A percentile compares a stretch with the other conserved stretches of the same genome.
phyloP scores from a whole-genome alignment of 352 stramenopile species.

The Phytophthora quininea region DNA sequence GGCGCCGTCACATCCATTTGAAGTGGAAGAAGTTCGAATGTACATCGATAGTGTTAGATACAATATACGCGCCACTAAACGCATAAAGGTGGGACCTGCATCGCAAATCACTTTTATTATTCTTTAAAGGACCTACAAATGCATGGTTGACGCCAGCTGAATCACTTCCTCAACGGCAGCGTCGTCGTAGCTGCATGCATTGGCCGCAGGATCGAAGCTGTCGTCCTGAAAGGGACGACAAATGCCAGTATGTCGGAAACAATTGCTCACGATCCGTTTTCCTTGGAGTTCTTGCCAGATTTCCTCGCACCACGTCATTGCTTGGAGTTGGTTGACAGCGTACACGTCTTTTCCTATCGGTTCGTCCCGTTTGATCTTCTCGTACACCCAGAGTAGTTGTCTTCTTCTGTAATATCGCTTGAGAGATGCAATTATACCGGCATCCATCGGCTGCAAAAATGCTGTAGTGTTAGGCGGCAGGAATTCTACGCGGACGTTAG shows the following conservation, averaged over 20 bases:
- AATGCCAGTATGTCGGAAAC: not conserved
- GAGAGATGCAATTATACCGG: not conserved
- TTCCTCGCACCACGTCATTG: not conserved
- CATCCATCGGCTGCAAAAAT: not conserved
- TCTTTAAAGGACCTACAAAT: not conserved
- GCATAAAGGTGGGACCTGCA: not conserved
- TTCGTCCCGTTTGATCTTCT: not conserved
- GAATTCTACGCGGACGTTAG: too few relatives aligned
- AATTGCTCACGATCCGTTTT: not conserved
- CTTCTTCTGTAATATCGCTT: not conserved
- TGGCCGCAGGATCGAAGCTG: too few relatives aligned
- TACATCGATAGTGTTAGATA: not conserved
- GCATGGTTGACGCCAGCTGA: not conserved
- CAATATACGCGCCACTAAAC: not conserved
- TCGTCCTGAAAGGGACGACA: too few relatives aligned
- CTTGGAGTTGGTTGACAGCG: not conserved
- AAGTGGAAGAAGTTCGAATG: too few relatives aligned
- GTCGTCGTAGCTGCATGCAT: not conserved
- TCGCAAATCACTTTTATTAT: not conserved
- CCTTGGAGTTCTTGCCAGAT: not conserved
- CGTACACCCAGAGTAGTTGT: not conserved
- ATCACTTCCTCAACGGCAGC: not conserved
- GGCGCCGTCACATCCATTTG: too few relatives aligned
- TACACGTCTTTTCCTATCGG: not conserved
- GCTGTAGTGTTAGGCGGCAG: conserved; percentile 2